A percentile compares a stretch with the other conserved stretches of the same genome.
Conservation (phyloP, 179 eudicot species). For the Dionaea muscipula region DNA sequence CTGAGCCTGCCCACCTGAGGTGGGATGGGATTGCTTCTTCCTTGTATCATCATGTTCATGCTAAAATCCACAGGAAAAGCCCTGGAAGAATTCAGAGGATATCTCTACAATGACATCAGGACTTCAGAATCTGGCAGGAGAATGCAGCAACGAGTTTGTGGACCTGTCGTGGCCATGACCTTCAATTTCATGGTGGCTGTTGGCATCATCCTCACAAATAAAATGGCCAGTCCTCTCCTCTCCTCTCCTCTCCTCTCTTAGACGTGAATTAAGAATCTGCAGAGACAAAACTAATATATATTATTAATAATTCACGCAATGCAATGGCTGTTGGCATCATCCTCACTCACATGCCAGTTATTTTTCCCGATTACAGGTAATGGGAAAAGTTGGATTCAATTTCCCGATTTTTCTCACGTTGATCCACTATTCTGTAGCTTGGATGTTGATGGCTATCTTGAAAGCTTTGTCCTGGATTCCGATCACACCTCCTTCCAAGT, state of each 20-base stretch:
- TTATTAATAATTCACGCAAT: no score
- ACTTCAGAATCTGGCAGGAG: constrained; percentile 81
- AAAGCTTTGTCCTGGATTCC: constrained; percentile 81
- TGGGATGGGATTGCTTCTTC: background rate
- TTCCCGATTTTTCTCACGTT: constrained; percentile 74
- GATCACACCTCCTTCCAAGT: constrained; percentile 61
- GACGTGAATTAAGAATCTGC: background rate
- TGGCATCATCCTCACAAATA: constrained; percentile 67
- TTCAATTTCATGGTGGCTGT: constrained; percentile 82
- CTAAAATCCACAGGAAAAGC: constrained; percentile 39
- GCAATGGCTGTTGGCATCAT: background rate
- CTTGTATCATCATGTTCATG: background rate
- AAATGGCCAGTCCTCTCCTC: constrained; percentile 32
- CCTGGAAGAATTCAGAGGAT: constrained; percentile 74
- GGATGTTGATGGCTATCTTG: constrained; percentile 61
- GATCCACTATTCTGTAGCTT: constrained; percentile 64
- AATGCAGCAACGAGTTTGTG: constrained; percentile 71
- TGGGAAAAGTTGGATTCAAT: constrained; percentile 78
- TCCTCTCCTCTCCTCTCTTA: constrained; percentile 1
- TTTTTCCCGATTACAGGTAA: constrained; percentile 37
- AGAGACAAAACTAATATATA: background rate
- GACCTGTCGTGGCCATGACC: constrained; percentile 71
- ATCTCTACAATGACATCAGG: constrained; percentile 58
- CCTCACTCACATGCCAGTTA: no score
- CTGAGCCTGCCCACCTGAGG: no score